Conservation (phyloP, 2,329 filamentous ascomycete species). For the Alternaria solani region DNA sequence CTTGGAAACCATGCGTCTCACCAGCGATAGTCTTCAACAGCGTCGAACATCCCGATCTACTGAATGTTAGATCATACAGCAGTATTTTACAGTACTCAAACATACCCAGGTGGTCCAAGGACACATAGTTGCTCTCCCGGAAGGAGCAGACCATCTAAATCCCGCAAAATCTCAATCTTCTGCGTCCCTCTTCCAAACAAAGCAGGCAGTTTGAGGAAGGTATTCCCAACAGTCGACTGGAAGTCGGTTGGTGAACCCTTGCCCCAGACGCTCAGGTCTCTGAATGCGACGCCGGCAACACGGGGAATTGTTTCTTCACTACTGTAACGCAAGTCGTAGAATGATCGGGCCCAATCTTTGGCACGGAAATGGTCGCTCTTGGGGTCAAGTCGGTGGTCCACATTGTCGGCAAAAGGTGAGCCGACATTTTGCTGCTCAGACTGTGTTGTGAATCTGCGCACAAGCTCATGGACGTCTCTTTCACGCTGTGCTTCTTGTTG, state of each 20-base stretch:
- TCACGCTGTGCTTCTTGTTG: constrained; percentile 22
- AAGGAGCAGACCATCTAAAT: constrained; percentile 71
- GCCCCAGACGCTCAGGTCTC: constrained; percentile 70
- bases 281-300: constrained; percentile 69
- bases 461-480: constrained; percentile 42
- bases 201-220: constrained; percentile 67
- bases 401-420: constrained; percentile 44
- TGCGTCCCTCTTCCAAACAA: constrained; percentile 56
- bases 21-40: constrained; percentile 83
- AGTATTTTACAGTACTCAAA: neutral
- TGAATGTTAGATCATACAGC: constrained; percentile 4
- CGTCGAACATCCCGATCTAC: constrained; percentile 73
- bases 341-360: constrained; percentile 55
- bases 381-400: constrained; percentile 53
- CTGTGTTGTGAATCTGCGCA: constrained; percentile 42
- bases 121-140: constrained; percentile 78
- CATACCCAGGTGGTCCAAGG: constrained; percentile 67
- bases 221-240: constrained; percentile 71
- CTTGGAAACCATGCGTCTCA: constrained; percentile 78
- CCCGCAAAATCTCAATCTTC: constrained; percentile 70
- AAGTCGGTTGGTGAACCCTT: constrained; percentile 71
- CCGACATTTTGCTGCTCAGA: constrained; percentile 47
- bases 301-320: constrained; percentile 60
- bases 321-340: constrained; percentile 54
- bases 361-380: constrained; percentile 54